These are phyloP conservation scores for Ocimum tenuiflorum DNA, from an alignment of 257 asterid genomes.

Conservation along the genomic window DNA sequence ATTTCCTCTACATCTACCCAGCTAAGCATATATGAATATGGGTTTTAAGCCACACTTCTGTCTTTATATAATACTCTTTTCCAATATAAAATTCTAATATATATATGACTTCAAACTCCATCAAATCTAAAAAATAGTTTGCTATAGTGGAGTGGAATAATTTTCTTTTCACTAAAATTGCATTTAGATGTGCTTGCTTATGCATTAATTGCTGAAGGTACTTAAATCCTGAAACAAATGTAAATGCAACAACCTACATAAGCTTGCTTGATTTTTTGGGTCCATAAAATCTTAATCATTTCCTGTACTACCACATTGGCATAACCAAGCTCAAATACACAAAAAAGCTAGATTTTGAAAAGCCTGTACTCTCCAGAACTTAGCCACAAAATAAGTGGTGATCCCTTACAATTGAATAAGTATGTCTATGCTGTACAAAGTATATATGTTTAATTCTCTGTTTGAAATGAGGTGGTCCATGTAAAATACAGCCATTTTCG, in stretches of 20 bases:
- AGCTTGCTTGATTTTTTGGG: background rate
- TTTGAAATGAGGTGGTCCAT: slow-evolving; percentile 20
- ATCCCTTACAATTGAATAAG: slow-evolving; percentile 8
- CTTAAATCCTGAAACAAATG: slow-evolving; percentile 11
- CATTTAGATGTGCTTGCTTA: background rate
- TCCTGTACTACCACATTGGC: slow-evolving; percentile 4
- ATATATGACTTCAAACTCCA: no score
- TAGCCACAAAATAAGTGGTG: slow-evolving; percentile 19
- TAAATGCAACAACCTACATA: slow-evolving; percentile 11
- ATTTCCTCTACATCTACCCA: slow-evolving; percentile 4
- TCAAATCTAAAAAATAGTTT: no score
- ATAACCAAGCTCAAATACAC: slow-evolving; percentile 9
- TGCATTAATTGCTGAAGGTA: background rate
- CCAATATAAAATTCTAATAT: no score
- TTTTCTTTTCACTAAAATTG: no score
- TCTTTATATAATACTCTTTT: background rate
- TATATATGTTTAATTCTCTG: background rate
- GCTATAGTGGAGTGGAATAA: no score
- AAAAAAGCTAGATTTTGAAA: background rate
- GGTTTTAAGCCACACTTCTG: background rate
- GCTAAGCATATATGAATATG: background rate
- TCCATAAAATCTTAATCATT: background rate
- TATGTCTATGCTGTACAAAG: slow-evolving; percentile 15
- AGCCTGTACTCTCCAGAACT: background rate
- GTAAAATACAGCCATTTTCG: background rate